Conservation (phyloP, 192 early-diverging fungal species). For the Glomus cerebriforme region DNA sequence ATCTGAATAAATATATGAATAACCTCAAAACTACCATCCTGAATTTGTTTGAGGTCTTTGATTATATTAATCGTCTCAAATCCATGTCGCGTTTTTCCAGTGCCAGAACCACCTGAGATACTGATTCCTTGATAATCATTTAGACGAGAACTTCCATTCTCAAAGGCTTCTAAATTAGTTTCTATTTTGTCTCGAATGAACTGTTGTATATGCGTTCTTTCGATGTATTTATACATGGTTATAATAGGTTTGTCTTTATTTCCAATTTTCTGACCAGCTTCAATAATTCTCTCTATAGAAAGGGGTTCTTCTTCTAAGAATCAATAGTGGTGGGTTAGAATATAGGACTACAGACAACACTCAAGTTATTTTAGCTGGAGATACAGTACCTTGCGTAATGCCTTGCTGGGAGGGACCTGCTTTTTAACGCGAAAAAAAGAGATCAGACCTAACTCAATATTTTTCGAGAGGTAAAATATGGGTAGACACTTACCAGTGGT, state of each 20-base stretch:
- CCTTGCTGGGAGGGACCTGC: too few species aligned
- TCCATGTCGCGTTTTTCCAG: conserved; percentile 14
- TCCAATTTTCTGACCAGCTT: too few species aligned
- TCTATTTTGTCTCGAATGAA: background rate
- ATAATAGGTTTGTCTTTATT: too few species aligned
- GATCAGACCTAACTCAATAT: too few species aligned
- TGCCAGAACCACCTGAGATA: conserved; percentile 7
- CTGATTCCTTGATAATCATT: conserved; percentile 10
- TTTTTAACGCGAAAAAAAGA: too few species aligned
- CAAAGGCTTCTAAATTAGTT: background rate
- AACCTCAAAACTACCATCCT: background rate
- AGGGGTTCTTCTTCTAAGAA: background rate
- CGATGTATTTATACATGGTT: background rate
- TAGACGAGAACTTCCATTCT: background rate
- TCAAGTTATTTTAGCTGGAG: background rate
- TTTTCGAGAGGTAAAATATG: too few species aligned
- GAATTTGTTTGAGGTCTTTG: background rate
- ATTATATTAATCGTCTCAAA: conserved; percentile 1
- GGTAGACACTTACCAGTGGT: too few species aligned
- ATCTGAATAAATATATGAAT: background rate
- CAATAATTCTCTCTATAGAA: too few species aligned
- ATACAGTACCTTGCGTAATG: background rate
- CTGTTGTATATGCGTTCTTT: background rate
- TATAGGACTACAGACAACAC: background rate
- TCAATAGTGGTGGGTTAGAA: background rate